Percentiles rank a stretch among this genome's conserved stretches.
These are phyloP conservation scores for Lenwebbia sp. DNA, from an alignment of 345 rosid species.

Conservation along the genomic window DNA sequence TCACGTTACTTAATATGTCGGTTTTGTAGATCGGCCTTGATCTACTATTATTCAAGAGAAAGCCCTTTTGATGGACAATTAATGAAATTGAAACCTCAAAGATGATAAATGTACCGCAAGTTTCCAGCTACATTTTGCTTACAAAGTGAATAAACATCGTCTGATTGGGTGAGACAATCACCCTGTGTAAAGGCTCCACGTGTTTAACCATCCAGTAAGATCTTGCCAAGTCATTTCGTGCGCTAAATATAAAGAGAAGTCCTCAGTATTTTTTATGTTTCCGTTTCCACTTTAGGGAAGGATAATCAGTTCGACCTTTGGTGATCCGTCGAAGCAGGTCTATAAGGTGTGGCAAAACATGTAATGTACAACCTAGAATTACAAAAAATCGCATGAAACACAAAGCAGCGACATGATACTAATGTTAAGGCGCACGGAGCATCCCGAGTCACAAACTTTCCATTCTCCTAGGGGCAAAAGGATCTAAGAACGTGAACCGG, in stretches of 20 bases:
- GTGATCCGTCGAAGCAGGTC: background rate
- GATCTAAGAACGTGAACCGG: background rate
- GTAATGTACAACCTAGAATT: background rate
- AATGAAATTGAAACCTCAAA: background rate
- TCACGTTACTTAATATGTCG: accelerated
- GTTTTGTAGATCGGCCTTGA: background rate
- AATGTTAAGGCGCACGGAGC: background rate
- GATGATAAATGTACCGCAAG: background rate
- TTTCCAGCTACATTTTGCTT: background rate
- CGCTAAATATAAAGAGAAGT: background rate
- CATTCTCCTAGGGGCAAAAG: background rate
- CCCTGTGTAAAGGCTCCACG: background rate
- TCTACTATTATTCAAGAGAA: background rate
- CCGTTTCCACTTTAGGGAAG: background rate
- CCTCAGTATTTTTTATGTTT: background rate
- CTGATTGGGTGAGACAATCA: background rate
- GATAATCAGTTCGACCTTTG: background rate
- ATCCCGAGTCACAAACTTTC: background rate
- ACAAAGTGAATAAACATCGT: background rate
- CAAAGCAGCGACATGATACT: background rate
- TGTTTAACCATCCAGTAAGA: background rate
- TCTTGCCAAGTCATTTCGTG: background rate
- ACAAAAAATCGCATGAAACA: background rate
- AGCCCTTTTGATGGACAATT: background rate
- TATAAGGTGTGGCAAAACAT: background rate